A percentile compares a stretch with the other conserved stretches of the same genome.
These are phyloP conservation scores for Xerocomellus chrysenteron DNA, from an alignment of 768 basidiomycete genomes.

Conservation along the genomic window DNA sequence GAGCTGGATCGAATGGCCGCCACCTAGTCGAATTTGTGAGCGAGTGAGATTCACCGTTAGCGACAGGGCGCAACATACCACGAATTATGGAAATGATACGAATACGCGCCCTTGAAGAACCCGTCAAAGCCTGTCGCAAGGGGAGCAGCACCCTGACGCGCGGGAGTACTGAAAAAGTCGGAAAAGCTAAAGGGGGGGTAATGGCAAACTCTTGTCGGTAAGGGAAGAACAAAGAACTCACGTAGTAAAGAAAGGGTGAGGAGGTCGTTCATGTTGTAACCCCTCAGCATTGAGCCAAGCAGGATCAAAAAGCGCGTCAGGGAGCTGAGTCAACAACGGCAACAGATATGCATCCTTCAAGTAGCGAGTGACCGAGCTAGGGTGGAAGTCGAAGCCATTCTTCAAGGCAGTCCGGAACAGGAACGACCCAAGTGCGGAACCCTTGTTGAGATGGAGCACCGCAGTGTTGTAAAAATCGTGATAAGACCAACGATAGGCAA, in stretches of 20 bases:
- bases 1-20: conserved; percentile 85
- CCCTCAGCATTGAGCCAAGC: conserved; percentile 94
- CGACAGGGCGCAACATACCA: conserved; percentile 48
- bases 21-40: conserved; percentile 56
- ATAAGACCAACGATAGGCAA: conserved; percentile 94
- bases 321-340: conserved; percentile 71
- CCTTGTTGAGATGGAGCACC: conserved; percentile 83
- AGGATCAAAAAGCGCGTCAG: conserved; percentile 91
- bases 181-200: conserved; percentile 53
- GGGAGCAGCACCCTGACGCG: conserved; percentile 69
- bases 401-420: conserved; percentile 89
- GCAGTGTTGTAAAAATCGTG: conserved; percentile 93
- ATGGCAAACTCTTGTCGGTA: background rate
- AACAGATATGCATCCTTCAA: conserved; percentile 81
- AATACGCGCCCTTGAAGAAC: conserved; percentile 91
- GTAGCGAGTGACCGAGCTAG: conserved; percentile 87
- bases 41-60: background rate
- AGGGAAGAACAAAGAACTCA: conserved; percentile 33
- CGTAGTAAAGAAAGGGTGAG: conserved; percentile 90
- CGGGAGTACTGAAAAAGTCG: conserved; percentile 79
- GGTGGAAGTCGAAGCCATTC: conserved; percentile 93
- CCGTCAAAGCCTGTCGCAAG: conserved; percentile 84
- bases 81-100: conserved; percentile 93
- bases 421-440: conserved; percentile 86
- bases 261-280: conserved; percentile 86